Conservation (phyloP, 2,329 filamentous ascomycete genomes). For the Aspergillus pseudotamarii region DNA sequence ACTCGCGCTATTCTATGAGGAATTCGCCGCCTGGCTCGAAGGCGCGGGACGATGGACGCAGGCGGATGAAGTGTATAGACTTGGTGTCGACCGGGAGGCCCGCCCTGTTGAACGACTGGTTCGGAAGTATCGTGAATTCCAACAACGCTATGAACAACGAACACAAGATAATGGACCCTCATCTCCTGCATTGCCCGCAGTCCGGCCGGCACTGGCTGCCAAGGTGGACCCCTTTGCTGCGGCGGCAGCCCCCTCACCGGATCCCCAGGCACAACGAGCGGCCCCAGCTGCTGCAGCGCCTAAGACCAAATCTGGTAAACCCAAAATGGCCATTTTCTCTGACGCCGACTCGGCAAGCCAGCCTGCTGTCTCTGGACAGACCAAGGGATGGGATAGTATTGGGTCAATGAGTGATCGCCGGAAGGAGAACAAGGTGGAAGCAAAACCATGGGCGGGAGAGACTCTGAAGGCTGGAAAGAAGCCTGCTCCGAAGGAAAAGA, state of each 20-base stretch:
- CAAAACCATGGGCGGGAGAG: constrained; percentile 90
- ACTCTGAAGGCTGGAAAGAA: constrained; percentile 86
- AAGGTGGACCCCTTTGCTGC: constrained; percentile 81
- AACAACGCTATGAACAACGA: constrained; percentile 72
- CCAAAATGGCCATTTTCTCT: constrained; percentile 90
- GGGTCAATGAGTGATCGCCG: constrained; percentile 82
- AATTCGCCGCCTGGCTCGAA: constrained; percentile 93
- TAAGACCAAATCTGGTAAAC: constrained; percentile 67
- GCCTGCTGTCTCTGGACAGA: constrained; percentile 55
- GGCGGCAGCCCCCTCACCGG: constrained; percentile 52
- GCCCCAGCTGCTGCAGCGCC: constrained; percentile 51
- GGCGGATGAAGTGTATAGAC: constrained; percentile 88
- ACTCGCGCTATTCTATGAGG: constrained; percentile 92
- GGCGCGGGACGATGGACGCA: constrained; percentile 80
- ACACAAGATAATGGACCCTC: constrained; percentile 69
- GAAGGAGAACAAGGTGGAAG: constrained; percentile 88
- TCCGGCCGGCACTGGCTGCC: constrained; percentile 79
- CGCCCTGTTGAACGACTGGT: constrained; percentile 77
- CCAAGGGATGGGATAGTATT: constrained; percentile 89
- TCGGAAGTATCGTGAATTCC: constrained; percentile 91
- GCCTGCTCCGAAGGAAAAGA: constrained; percentile 74
- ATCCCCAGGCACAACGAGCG: constrained; percentile 67
- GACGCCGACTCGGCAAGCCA: constrained; percentile 68
- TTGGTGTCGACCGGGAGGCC: constrained; percentile 87
- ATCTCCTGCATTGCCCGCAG: constrained; percentile 82